Conservation (phyloP, 306 rosid genomes). For the Cyclanthera cordifolia region DNA sequence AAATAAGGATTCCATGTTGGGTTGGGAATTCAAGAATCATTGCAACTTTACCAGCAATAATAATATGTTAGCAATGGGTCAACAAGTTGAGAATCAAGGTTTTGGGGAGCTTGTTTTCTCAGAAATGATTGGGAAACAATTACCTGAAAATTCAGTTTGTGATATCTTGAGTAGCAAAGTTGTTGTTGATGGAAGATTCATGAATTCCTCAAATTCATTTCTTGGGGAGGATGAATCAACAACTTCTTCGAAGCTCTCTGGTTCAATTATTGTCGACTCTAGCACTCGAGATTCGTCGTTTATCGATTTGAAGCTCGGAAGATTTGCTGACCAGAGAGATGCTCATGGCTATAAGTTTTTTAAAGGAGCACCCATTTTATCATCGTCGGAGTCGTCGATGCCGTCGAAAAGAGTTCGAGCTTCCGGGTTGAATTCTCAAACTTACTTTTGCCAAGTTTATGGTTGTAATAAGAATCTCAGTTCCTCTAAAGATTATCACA, state of each 20-base stretch:
- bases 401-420: constrained; percentile 46
- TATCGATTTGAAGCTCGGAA: constrained; percentile 70
- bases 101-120: constrained; percentile 49
- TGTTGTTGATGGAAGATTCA: constrained; percentile 22
- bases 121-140: constrained; percentile 42
- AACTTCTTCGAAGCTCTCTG: constrained; percentile 52
- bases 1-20: constrained; percentile 34
- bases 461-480: constrained; percentile 82
- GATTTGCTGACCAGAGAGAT: constrained; percentile 43
- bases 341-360: constrained; percentile 24
- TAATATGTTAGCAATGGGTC: constrained; percentile 25
- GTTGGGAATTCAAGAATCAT: constrained; percentile 54
- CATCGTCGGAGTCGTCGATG: constrained; percentile 52
- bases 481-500: constrained; percentile 73
- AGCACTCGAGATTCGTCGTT: constrained; percentile 43
- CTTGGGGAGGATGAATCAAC: constrained; percentile 35
- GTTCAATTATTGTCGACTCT: constrained; percentile 37
- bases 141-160: constrained; percentile 17
- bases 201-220: constrained; percentile 24
- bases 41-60: constrained; percentile 36
- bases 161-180: constrained; percentile 26
- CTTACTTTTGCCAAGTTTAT: constrained; percentile 61
- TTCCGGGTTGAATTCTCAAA: constrained; percentile 36
- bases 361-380: constrained; percentile 33
- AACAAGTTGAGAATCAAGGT: constrained; percentile 41